Conservation (phyloP, 176 grass and related monocot genomes). For the Ensete glaucum region DNA sequence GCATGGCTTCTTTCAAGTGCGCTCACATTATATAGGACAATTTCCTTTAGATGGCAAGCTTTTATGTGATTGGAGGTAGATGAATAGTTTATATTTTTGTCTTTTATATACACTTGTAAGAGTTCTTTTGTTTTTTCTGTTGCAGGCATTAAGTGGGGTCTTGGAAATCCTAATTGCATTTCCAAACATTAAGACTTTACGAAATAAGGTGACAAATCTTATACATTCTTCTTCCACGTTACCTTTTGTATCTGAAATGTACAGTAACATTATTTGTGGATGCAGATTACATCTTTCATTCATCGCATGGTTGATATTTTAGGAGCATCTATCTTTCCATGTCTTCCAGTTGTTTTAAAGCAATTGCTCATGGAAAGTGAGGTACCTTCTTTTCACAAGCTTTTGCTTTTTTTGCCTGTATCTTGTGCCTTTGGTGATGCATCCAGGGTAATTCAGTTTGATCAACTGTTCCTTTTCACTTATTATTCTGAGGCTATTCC, state of each 20-base stretch:
- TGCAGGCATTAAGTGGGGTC: constrained; percentile 72
- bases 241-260: constrained; percentile 21
- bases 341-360: constrained; percentile 54
- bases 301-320: constrained; percentile 98
- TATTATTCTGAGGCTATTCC: not conserved
- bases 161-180: constrained; percentile 69
- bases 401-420: not conserved
- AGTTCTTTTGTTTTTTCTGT: constrained; percentile 20
- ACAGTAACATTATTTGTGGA: constrained; percentile 26
- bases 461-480: not conserved
- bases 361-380: constrained; percentile 79
- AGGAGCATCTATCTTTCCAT: constrained; percentile 67
- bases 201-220: constrained; percentile 58
- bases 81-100: constrained; percentile 3
- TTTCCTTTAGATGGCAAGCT: constrained; percentile 12
- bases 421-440: not conserved
- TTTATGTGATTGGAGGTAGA: not conserved
- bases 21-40: constrained; percentile 3
- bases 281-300: constrained; percentile 82
- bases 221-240: constrained; percentile 17
- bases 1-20: not conserved
- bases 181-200: constrained; percentile 54
- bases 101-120: not conserved
- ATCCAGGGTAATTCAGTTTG: not conserved
- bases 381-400: constrained; percentile 31